A percentile compares a stretch with the other conserved stretches of the same genome.
These are phyloP conservation scores for Phoma sp. DNA, from an alignment of 2,329 filamentous ascomycete genomes.

Conservation along the genomic window DNA sequence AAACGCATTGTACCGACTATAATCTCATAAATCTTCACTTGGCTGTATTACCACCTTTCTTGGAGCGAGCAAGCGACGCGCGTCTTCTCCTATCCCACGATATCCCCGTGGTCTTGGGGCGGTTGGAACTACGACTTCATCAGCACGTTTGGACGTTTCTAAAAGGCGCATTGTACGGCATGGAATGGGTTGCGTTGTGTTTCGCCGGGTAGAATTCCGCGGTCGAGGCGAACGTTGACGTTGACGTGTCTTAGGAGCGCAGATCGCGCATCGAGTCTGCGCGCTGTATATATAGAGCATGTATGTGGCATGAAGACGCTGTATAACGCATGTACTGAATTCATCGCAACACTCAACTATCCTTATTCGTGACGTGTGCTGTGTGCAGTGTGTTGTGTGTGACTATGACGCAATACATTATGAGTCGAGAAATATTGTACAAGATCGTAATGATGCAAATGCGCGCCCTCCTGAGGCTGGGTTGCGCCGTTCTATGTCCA, in stretches of 20 bases:
- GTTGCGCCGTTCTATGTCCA: conserved; percentile 20
- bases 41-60: conserved; percentile 51
- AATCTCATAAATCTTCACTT: conserved; percentile 50
- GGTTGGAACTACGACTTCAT: conserved; percentile 29
- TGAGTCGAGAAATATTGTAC: conserved; percentile 43
- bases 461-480: conserved; percentile 12
- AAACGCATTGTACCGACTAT: conserved; percentile 39
- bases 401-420: conserved; percentile 33
- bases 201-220: no score
- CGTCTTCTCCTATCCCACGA: conserved; percentile 36
- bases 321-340: conserved; percentile 16
- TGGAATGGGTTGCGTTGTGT: no score
- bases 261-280: conserved; percentile 16
- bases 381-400: background rate
- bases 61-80: conserved; percentile 36
- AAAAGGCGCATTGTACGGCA: conserved; percentile 37
- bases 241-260: conserved; percentile 17
- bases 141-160: conserved; percentile 28
- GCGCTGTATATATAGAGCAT: conserved; percentile 46
- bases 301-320: conserved; percentile 27
- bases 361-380: no score
- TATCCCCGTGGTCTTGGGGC: conserved; percentile 35
- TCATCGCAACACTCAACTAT: background rate
- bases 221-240: no score
- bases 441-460: conserved; percentile 27